Evolutionary conservation across 2,329 filamentous ascomycete genomes (phyloP), one percentile per base, ranked within the genome.

Genomic region (Paecilomyces variotii): DNA sequence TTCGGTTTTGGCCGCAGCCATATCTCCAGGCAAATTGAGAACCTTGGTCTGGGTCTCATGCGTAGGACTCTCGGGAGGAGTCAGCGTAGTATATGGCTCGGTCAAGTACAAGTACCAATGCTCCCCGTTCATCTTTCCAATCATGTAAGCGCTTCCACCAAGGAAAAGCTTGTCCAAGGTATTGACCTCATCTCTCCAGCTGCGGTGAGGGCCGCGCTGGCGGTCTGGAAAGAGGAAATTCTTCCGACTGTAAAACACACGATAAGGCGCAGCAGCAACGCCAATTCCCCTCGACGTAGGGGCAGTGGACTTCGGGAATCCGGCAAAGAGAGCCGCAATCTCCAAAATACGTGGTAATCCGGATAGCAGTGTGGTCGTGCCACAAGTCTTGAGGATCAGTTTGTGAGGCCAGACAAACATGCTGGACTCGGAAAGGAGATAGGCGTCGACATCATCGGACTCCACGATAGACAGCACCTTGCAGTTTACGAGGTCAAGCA

Each of bases 351-450:
- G 90, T 65, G 91, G 90, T 53, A 99, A 83, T 24, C 94, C 94
- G 54, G 89, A 87, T 5, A 99, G 84, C 56, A 99, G 80, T 2
- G 94, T 99, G 12, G 94, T 99, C 26, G 94, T 99, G 61, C 94
- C 94, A 70, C 94, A 99, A 6, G 94, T 99, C 84, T 99, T 99
- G 65, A 99, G 81, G 61, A 99, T 96, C 63, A 99, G 84, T 82
- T 99, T 99, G 84, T 99, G 94, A n/a, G 92, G 91, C 76, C 96
- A 99, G 67, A 99, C 91, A 73, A 99, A 99, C 92, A 99, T 96
- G 88, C 94, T 97, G 49, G 94, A 97, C 79, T 99, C 94, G 63
- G 94, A 99, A 58, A 99, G 83, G 5, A 99, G 85, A 73, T 99
- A 99, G 64, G 94, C 93, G 72, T 99, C 94, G 67, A 97, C 89